Evolutionary conservation across 73 alveolate genomes (phyloP).

Genomic region (Paramecium tetraurelia): DNA sequence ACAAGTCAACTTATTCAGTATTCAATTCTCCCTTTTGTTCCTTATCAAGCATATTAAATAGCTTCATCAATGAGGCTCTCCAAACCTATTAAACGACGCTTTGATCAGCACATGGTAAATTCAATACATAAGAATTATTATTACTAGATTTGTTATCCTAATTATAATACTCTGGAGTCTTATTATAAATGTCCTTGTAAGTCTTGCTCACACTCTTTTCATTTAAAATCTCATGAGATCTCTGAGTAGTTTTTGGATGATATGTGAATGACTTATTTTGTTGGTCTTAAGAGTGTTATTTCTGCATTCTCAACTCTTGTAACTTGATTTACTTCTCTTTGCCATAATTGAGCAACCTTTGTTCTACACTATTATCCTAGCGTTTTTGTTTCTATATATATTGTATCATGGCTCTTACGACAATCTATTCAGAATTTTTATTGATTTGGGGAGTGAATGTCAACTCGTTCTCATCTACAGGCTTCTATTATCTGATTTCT

Average conservation of each 20-base stretch:
- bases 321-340: not conserved
- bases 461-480: not conserved
- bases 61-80: not conserved
- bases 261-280: not conserved
- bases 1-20: not conserved
- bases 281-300: not conserved
- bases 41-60: not conserved
- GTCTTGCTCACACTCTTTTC: not conserved
- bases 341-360: not conserved
- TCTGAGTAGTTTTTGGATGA: not conserved
- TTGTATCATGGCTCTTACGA: not conserved
- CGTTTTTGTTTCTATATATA: not conserved
- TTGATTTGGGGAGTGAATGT: constrained; percentile 38
- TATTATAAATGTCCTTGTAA: not conserved
- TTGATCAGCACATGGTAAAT: not conserved
- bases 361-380: not conserved
- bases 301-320: not conserved
- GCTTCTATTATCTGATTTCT: not conserved
- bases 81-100: not conserved
- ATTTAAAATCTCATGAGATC: not conserved
- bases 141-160: not conserved
- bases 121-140: not conserved
- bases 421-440: not conserved
- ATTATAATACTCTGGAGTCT: not conserved
- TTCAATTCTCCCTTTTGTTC: not conserved